Base-by-base conservation (phyloP, 1,284 basidiomycete genomes). In the Vanrija humicola region DNA sequence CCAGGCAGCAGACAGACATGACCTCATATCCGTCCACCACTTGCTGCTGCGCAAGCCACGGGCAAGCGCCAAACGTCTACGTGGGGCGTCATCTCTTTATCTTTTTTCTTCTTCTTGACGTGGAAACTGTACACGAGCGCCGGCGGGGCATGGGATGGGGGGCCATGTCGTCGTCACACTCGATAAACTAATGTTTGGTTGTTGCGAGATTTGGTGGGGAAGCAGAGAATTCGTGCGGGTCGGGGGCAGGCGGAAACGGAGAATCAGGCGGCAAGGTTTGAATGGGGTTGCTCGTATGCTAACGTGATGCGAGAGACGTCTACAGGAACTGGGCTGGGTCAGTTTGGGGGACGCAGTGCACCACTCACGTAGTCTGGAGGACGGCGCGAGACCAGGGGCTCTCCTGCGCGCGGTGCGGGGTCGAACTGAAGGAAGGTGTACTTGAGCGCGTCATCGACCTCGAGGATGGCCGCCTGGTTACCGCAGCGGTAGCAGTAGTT, bases 401-500 rank as follows among this genome's bases (percentile, higher is more conserved):
- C 96, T 65, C 95, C 96, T 66, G 95, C 93, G 75, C 95, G 84
- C 66, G 96, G 95, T 65, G 95, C 95, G 68, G 95, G 95, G 79
- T 99, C 95, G 78, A 98, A 99, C 85, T 99, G 95, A 78, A 99
- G 83, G 87, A 81, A 80, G 52, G 79, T 81, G 70, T 80, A 80
- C 64, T 78, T 78, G 59, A 78, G 64, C 38, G 76, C 73, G 57
- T 98, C 96, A 79, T 98, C 95, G 77, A 98, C 97, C 79, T 98
- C 95, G 88, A 99, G 96, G 76, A 99, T 99, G 48, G 96, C 96
- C 47, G 95, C 95, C 76, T 98, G 96, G 78, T 99, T 99, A 54
- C 95, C 95, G 76, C 96, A 98, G 75, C 96, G 84, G 82, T 99
- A 98, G 80, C 96, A 98, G 79, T 96, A 96, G 79, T 97, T 97